Base-by-base conservation (phyloP, 1,284 basidiomycete species). In the Wolfiporia cocos region DNA sequence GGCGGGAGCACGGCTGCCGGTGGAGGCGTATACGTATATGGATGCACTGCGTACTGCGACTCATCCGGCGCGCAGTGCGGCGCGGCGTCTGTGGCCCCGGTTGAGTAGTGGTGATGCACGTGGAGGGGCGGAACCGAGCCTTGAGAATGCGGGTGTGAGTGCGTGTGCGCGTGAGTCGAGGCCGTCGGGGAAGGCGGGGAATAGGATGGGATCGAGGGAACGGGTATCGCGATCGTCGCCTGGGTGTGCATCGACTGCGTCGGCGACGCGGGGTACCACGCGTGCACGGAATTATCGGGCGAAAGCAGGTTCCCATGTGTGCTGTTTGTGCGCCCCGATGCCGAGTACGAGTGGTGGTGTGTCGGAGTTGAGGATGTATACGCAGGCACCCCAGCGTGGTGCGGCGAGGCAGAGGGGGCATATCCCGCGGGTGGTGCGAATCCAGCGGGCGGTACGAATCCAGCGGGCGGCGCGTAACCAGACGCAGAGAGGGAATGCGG, bases 251-350 rank as follows among this genome's bases (percentile, higher is more conserved):
- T n/a, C n/a, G 33, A 35, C 14, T 3, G 19, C n/a, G 31, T 37
- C 4, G 42, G 37, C 11, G 37, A 39, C n/a, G 32, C 32, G 20
- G 42, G 38, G 19, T 39, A 40, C 4, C 26, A 37, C 7, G 24
- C 29, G 23, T 44, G 31, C 4, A 23, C 15, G 12, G 37, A 32
- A 17, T 20, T 36, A 10, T 44, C 37, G 4, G 42, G 38, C 1
- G 42, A 17, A 5, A 44, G 22, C 18, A 44, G 30, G 15, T 34
- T 44, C 2, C 12, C 17, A 21, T 41, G 26, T 28, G 26, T 28
- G 26, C 26, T 28, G 26, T 14, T 28, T 28, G 26, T 28, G 26
- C 26, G 7, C 14, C 9, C 9, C 14, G 26, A 28, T 28, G 14
- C 9, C 26, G 9, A 28, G 26, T 7, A 28, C 14, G 26, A 14